Base-by-base conservation (phyloP, 257 asterid genomes). In the Primulina tabacum region DNA sequence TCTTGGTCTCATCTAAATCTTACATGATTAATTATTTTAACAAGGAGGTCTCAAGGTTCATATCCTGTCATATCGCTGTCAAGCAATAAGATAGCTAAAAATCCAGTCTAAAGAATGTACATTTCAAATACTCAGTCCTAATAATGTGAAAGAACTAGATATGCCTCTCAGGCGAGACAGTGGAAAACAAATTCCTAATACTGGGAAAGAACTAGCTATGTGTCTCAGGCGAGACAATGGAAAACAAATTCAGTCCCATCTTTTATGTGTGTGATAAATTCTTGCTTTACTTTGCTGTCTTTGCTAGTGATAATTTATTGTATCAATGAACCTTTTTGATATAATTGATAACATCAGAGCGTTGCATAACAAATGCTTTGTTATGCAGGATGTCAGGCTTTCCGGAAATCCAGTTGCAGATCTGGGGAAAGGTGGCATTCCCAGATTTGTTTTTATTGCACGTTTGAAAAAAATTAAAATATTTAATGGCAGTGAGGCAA, bases 401-500 rank as follows among this genome's bases (percentile, higher is more conserved):
- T 87, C 96, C 1, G 97, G 88, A 59, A 94, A 94, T 81, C 96
- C 97, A 63, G 81, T 88, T 43, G 81, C 95, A 62, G 99, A 91
- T 82, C 79, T 85, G 21, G 89, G 82, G 62, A 82, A 79, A 78
- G 92, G 95, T 16, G 96, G 97, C 69, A 81, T 85, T 28, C 86
- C 96, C 29, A 84, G 97, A 84, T 91, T 83, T 85, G 96, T 85
- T 80, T 78, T 94, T 71, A 81, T 91, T 74, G 96, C 96, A 32
- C 96, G 93, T 73, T 78, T 94, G 74, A 89, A 90, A 33, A 85
- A 87, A 72, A 79, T 94, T 64, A 72, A 79, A 79, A 71, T 84
- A 53, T 81, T 94, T 56, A 94, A 94, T 73, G 96, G 96, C 64
- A 91, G 99, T 71, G 95, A 94, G 99, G 99, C 89, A 72, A 56